Conservation (phyloP, 2,329 filamentous ascomycete species). For the Penicillium hordei region DNA sequence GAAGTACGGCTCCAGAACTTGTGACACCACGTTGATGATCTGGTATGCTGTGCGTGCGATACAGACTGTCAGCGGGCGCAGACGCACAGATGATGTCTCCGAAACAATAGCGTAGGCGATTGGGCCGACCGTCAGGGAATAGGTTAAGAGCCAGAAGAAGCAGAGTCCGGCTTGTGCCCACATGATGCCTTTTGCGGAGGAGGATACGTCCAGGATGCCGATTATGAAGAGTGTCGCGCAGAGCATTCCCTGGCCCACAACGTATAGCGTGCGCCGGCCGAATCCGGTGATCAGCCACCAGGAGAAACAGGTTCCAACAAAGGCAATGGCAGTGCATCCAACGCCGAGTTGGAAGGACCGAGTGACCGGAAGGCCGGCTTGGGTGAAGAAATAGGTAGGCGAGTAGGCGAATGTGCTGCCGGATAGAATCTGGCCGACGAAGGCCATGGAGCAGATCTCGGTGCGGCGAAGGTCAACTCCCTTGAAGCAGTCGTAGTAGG, state of each 20-base stretch:
- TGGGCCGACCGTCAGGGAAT: slow-evolving; percentile 57
- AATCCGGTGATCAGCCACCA: slow-evolving; percentile 46
- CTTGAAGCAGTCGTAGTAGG: slow-evolving; percentile 35
- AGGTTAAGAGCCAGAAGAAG: slow-evolving; percentile 56
- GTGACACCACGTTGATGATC: slow-evolving; percentile 50
- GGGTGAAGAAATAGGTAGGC: slow-evolving; percentile 42
- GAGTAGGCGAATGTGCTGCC: slow-evolving; percentile 38
- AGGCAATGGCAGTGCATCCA: slow-evolving; percentile 55
- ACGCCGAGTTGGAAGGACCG: slow-evolving; percentile 41
- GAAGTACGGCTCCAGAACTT: slow-evolving; percentile 38
- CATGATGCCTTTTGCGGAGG: slow-evolving; percentile 25
- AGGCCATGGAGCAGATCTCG: slow-evolving; percentile 42
- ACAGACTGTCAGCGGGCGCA: slow-evolving; percentile 57
- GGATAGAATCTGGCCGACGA: slow-evolving; percentile 40
- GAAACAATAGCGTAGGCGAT: slow-evolving; percentile 55
- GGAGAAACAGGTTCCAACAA: slow-evolving; percentile 52
- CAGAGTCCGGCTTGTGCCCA: slow-evolving; percentile 45
- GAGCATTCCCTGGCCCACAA: slow-evolving; percentile 34
- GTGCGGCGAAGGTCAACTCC: slow-evolving; percentile 41
- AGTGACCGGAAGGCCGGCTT: slow-evolving; percentile 38
- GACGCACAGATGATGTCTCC: slow-evolving; percentile 55
- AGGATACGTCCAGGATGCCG: slow-evolving; percentile 26
- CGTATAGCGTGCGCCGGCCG: slow-evolving; percentile 44
- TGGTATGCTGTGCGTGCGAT: slow-evolving; percentile 55
- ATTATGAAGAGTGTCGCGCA: slow-evolving; percentile 31